Conservation (phyloP, 441 rosid genomes). For the Populus tomentosa region DNA sequence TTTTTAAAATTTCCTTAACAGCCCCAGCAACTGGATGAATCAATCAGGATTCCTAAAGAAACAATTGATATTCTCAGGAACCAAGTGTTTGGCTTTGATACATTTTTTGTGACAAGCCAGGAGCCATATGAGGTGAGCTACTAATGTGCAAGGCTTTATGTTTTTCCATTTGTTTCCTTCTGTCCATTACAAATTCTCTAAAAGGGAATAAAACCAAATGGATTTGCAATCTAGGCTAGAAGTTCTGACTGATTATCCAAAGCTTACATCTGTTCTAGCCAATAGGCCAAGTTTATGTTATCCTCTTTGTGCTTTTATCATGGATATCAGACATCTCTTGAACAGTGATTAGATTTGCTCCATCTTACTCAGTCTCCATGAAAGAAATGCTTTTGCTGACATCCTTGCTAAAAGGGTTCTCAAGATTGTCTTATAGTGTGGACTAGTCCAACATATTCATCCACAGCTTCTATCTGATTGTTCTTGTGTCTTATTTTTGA, state of each 20-base stretch:
- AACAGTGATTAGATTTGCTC: neutral
- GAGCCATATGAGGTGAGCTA: constrained; percentile 88
- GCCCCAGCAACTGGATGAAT: constrained; percentile 75
- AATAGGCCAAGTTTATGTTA: neutral
- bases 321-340: neutral
- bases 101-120: constrained; percentile 89
- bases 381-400: neutral
- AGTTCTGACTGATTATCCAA: neutral
- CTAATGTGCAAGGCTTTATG: constrained; percentile 1
- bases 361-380: neutral
- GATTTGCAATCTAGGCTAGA: neutral
- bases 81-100: constrained; percentile 94
- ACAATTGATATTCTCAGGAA: constrained; percentile 81
- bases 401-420: neutral
- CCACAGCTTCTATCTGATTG: neutral
- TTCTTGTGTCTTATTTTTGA: neutral
- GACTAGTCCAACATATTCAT: neutral
- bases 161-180: neutral
- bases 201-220: constrained; percentile 8
- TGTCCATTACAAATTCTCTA: neutral
- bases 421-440: neutral
- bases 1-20: constrained; percentile 34
- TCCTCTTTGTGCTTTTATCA: neutral
- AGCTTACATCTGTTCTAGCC: neutral
- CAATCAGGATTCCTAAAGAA: constrained; percentile 76